These are phyloP conservation scores for Chlamydomonas sp. DNA, from an alignment of 139 green algal species.

Conservation along the genomic window DNA sequence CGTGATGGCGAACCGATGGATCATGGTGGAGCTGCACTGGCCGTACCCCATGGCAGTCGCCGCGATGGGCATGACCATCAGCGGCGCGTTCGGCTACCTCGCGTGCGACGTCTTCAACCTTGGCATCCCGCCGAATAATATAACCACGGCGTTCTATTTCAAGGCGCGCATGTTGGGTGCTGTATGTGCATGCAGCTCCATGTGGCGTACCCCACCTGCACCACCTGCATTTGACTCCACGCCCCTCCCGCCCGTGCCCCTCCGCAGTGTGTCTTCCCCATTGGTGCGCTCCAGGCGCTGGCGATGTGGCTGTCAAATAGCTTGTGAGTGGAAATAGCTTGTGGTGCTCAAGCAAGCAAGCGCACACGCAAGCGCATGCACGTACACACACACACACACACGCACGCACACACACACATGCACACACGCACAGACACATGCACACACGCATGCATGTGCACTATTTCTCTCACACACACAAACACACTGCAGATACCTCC, in stretches of 20 bases:
- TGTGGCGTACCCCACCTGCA: too few species aligned
- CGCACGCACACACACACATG: not conserved
- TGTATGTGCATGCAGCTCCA: too few species aligned
- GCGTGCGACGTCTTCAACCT: slow-evolving; percentile 17
- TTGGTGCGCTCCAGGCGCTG: slow-evolving; percentile 12
- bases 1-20: not conserved
- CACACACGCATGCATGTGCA: not conserved
- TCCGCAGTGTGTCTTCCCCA: slow-evolving; percentile 23
- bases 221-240: too few species aligned
- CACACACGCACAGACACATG: not conserved
- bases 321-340: slow-evolving; percentile 14
- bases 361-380: not conserved
- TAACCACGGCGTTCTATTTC: slow-evolving; percentile 18
- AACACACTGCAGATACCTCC: slow-evolving; percentile 25
- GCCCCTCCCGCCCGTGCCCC: too few species aligned
- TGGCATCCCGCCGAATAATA: slow-evolving; percentile 1
- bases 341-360: not conserved
- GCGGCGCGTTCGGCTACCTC: slow-evolving; percentile 8
- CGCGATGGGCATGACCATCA: slow-evolving; percentile 22
- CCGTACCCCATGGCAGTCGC: slow-evolving; percentile 26
- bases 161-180: too few species aligned
- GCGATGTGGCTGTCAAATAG: slow-evolving; percentile 21
- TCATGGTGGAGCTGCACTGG: not conserved
- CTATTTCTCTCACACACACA: not conserved
- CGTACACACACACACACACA: not conserved